A percentile compares a stretch with the other conserved stretches of the same genome.
Conservation (phyloP, 768 basidiomycete genomes). For the Strobilomyces dryophilus region DNA sequence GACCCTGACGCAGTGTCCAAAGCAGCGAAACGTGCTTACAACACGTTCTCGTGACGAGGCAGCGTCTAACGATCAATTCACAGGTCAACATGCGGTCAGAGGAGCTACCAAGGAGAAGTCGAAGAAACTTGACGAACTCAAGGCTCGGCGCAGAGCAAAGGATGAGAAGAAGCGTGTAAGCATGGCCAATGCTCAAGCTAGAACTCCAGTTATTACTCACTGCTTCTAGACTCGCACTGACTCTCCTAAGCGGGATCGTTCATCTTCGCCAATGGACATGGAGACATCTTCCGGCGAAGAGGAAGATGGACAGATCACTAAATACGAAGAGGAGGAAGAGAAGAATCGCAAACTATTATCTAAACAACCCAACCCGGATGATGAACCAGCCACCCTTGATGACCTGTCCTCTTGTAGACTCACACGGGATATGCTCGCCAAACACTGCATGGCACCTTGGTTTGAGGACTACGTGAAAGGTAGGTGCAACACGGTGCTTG, state of each 20-base stretch:
- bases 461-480: conserved; percentile 84
- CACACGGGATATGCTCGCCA: conserved; percentile 66
- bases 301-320: conserved; percentile 72
- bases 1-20: conserved; percentile 61
- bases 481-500: conserved; percentile 25
- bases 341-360: conserved; percentile 49
- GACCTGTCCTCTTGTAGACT: conserved; percentile 63
- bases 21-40: conserved; percentile 69
- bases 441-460: conserved; percentile 71
- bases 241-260: conserved; percentile 66
- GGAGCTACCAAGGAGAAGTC: conserved; percentile 80
- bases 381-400: conserved; percentile 46
- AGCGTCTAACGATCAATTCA: conserved; percentile 6
- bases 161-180: conserved; percentile 82
- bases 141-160: conserved; percentile 82
- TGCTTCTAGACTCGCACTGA: conserved; percentile 40
- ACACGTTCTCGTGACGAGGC: not conserved
- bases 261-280: conserved; percentile 82
- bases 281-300: conserved; percentile 79
- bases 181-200: not conserved
- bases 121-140: conserved; percentile 77
- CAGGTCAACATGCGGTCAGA: conserved; percentile 71
- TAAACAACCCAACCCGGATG: conserved; percentile 38
- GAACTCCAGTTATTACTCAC: conserved; percentile 8
- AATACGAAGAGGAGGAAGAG: conserved; percentile 71